Base-by-base conservation (phyloP, 2,329 filamentous ascomycete genomes). In the Cryphonectria parasitica region DNA sequence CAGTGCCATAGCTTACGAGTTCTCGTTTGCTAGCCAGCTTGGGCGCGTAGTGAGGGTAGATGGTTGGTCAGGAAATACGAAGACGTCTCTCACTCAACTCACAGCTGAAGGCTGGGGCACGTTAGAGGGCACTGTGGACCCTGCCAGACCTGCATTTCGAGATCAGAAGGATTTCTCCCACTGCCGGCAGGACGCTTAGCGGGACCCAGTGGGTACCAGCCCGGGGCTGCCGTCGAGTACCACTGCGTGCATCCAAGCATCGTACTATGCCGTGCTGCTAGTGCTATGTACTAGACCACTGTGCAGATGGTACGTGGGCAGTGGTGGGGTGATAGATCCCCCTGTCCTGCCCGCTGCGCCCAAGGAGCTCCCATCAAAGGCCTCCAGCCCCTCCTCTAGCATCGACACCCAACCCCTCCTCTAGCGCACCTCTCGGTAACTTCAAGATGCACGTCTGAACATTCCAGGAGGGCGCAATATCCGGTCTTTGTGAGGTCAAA, bases 91-190 rank as follows among this genome's bases (percentile, higher is more conserved):
- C 43, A 45, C 43, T 45, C 19, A 5, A 54, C 34, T 25, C 13
- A 31, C 25, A 36, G 28, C 56, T 34, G 56, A n/a, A 31, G 17
- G 19, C 6, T 22, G 34, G 31, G 7, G 58, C 31, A n/a, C 34
- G 34, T 13, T 19, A n/a, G 8, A 49, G 58, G 31, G 31, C 31
- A 39, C 58, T 61, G 31, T 61, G 58, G 28, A 36, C 31, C 31
- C 31, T 49, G 45, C n/a, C 39, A 49, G 25, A n/a, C 63, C 31
- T 45, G 63, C 63, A 64, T 64, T 49, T 64, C 43, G 43, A 64
- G 6, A 64, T 64, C 63, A 45, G 41, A 43, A 17, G 25, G 28
- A 19, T 36, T 31, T 11, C 41, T 64, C 11, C 63, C 58, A 61
- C 58, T 61, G 58, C 63, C 63, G 63, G 63, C 63, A 64, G 63